Percentiles rank a stretch among this genome's conserved stretches.
Evolutionary conservation across 2,329 filamentous ascomycete species (phyloP).

Genomic region (Diplodia seriata): DNA sequence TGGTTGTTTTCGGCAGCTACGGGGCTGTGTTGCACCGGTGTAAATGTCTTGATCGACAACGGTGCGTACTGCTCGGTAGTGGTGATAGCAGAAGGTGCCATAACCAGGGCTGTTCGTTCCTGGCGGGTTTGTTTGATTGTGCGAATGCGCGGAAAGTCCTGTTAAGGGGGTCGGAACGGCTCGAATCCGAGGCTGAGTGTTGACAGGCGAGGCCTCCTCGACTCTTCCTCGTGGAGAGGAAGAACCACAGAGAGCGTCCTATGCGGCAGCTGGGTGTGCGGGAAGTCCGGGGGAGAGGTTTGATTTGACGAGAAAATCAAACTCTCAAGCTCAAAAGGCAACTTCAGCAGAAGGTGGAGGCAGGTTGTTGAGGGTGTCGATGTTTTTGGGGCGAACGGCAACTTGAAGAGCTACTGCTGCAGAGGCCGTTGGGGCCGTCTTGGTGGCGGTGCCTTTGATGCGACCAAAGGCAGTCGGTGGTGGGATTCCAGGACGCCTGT

Average conservation of each 20-base stretch:
- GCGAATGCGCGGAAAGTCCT: slow-evolving; percentile 48
- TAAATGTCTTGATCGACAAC: slow-evolving; percentile 47
- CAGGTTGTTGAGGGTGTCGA: slow-evolving; percentile 59
- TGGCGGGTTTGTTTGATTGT: slow-evolving; percentile 35
- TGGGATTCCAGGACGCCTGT: slow-evolving; percentile 24
- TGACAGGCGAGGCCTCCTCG: slow-evolving; percentile 92
- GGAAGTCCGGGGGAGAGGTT: slow-evolving; percentile 61
- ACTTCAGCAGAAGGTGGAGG: slow-evolving; percentile 52
- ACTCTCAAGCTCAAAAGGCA: slow-evolving; percentile 49
- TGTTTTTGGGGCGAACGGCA: slow-evolving; percentile 54
- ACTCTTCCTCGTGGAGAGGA: slow-evolving; percentile 99
- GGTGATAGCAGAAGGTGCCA: slow-evolving; percentile 73
- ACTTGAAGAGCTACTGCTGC: slow-evolving; percentile 55
- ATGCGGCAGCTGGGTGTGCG: slow-evolving; percentile 96
- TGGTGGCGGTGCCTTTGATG: slow-evolving; percentile 52
- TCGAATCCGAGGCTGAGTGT: slow-evolving; percentile 81
- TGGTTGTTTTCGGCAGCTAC: slow-evolving; percentile 46
- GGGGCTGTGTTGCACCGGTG: slow-evolving; percentile 26
- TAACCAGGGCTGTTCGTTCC: slow-evolving; percentile 60
- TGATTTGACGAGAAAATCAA: slow-evolving; percentile 53
- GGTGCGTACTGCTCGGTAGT: slow-evolving; percentile 51
- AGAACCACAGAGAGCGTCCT: slow-evolving; percentile 97
- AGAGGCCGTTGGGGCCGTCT: slow-evolving; percentile 54
- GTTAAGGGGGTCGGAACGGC: slow-evolving; percentile 95
- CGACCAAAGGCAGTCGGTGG: slow-evolving; percentile 46